Evolutionary conservation across 768 basidiomycete species (phyloP).

Genomic region (Termitomyces sp.): DNA sequence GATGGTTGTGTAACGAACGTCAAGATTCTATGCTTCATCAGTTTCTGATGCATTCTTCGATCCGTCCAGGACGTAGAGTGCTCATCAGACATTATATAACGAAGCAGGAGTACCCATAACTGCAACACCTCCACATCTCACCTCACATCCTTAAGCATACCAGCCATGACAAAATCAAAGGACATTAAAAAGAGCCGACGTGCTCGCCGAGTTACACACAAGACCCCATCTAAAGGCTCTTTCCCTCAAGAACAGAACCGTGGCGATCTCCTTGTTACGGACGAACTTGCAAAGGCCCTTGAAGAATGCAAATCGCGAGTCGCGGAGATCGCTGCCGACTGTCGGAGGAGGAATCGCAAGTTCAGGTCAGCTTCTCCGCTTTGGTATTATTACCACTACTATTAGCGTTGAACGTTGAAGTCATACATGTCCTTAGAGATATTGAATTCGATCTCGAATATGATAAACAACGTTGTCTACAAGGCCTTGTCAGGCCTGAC

Average conservation of each 20-base stretch:
- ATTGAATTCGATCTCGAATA: slow-evolving; percentile 52
- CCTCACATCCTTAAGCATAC: background rate
- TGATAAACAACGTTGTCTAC: slow-evolving; percentile 41
- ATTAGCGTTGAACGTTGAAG: too few relatives aligned
- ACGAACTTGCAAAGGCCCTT: slow-evolving; percentile 46
- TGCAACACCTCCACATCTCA: too few relatives aligned
- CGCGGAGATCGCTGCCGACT: slow-evolving; percentile 40
- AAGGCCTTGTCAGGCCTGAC: slow-evolving; percentile 26
- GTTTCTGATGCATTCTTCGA: background rate
- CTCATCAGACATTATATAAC: background rate
- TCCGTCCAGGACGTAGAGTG: background rate
- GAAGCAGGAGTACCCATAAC: background rate
- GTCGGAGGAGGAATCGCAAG: slow-evolving; percentile 40
- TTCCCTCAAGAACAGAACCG: slow-evolving; percentile 13
- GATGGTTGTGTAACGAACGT: background rate
- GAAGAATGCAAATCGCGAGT: slow-evolving; percentile 42
- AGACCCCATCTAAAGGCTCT: background rate
- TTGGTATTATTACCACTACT: background rate
- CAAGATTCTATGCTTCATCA: background rate
- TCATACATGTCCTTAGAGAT: slow-evolving; percentile 1
- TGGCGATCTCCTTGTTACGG: slow-evolving; percentile 43
- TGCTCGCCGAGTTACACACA: background rate
- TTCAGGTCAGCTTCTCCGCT: slow-evolving; percentile 36
- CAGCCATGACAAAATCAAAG: background rate
- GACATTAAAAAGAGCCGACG: too few relatives aligned